Evolutionary conservation across 2,329 filamentous ascomycete genomes (phyloP).

Genomic region (Trichoderma sp.): DNA sequence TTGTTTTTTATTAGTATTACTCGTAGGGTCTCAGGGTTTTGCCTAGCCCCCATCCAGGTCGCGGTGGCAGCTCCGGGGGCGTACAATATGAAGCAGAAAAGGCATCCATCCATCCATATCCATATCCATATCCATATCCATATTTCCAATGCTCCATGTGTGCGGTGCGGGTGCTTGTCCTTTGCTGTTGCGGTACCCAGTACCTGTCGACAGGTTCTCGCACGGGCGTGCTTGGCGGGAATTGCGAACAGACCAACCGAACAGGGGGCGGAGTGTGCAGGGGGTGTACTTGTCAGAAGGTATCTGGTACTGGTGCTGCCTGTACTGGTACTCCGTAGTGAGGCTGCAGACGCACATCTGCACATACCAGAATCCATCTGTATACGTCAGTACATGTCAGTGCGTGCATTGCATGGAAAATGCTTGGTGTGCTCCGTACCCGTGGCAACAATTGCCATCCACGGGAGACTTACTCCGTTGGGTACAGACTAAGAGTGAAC

Average conservation of each 20-base stretch:
- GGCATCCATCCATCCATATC: background rate
- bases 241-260: background rate
- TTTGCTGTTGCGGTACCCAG: background rate
- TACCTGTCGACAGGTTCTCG: background rate
- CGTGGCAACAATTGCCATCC: background rate
- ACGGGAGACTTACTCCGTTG: background rate
- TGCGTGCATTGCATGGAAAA: background rate
- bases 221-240: background rate
- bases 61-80: background rate
- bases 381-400: conserved; percentile 1
- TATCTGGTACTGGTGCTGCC: background rate
- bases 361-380: background rate
- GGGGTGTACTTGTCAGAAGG: background rate
- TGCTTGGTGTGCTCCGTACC: background rate
- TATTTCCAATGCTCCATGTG: background rate
- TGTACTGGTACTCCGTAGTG: background rate
- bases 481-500: too few relatives aligned
- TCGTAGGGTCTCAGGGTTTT: background rate
- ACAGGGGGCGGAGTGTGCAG: background rate
- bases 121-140: background rate
- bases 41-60: background rate
- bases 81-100: background rate
- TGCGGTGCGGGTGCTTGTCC: background rate
- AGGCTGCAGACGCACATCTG: background rate
- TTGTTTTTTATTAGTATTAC: background rate